Conservation (phyloP, 192 early-diverging fungal genomes). For the Phlyctochytrium bullatum region DNA sequence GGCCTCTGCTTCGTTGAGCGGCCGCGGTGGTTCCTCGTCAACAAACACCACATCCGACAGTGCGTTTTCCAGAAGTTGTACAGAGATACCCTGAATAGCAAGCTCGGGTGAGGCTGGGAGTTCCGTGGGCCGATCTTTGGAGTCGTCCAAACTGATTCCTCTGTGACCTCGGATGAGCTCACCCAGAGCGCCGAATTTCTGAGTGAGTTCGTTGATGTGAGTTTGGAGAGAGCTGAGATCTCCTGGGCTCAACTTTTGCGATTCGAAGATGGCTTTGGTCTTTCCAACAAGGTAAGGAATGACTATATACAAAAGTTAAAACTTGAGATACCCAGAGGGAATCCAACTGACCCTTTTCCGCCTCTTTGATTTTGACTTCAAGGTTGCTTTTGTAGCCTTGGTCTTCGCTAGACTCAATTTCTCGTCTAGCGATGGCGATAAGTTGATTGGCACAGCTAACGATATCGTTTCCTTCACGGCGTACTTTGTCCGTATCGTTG, state of each 20-base stretch:
- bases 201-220: conserved; percentile 21
- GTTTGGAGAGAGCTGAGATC: conserved; percentile 17
- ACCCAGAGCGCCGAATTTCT: conserved; percentile 25
- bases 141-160: neutral
- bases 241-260: neutral
- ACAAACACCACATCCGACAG: conserved; percentile 32
- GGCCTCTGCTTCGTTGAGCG: conserved; percentile 44
- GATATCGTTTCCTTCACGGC: conserved; percentile 14
- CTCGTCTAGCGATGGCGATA: conserved; percentile 23
- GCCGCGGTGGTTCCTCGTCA: conserved; percentile 43
- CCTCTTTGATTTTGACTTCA: conserved; percentile 30
- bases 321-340: conserved; percentile 11
- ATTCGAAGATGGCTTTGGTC: conserved; percentile 25
- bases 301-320: conserved; percentile 18
- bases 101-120: conserved; percentile 3
- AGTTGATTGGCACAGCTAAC: conserved; percentile 33
- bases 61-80: conserved; percentile 23
- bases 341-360: conserved; percentile 25
- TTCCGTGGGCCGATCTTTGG: neutral
- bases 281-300: conserved; percentile 22
- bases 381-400: conserved; percentile 22
- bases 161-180: conserved; percentile 24
- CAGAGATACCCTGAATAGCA: conserved; percentile 21
- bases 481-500: conserved; percentile 11
- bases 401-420: conserved; percentile 29